These are phyloP conservation scores for Colletotrichum sp. DNA, from an alignment of 2,329 filamentous ascomycete genomes.

Conservation along the genomic window DNA sequence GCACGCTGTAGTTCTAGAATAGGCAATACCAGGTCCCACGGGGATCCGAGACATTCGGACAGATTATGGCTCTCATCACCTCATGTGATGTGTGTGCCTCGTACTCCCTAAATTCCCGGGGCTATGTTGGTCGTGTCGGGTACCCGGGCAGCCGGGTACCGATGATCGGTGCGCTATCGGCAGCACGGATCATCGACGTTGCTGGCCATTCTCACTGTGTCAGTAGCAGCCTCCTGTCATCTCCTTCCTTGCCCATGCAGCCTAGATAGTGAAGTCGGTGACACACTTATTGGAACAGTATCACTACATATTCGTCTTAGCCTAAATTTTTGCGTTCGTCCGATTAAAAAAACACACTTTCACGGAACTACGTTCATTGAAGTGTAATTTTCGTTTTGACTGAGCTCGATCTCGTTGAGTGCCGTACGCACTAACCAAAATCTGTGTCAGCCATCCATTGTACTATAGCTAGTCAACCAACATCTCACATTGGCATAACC, in stretches of 20 bases:
- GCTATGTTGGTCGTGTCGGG: rapidly evolving
- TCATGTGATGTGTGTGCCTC: background rate
- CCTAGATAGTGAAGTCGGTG: background rate
- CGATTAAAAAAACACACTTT: background rate
- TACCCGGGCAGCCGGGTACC: background rate
- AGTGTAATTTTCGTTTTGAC: background rate
- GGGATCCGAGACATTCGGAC: background rate
- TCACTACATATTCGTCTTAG: background rate
- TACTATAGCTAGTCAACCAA: background rate
- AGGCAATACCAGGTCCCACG: background rate
- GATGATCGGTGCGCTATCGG: background rate
- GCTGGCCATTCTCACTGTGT: background rate
- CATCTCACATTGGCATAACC: background rate
- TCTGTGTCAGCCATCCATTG: background rate
- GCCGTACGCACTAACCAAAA: background rate
- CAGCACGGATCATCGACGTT: background rate
- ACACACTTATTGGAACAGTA: background rate
- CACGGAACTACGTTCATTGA: background rate
- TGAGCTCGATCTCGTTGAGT: background rate
- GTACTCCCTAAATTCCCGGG: background rate
- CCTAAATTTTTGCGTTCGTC: background rate
- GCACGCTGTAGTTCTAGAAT: background rate
- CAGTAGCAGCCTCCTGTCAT: background rate
- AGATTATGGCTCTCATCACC: background rate
- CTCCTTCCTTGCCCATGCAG: background rate